Evolutionary conservation across 345 rosid species (phyloP).

Genomic region (Ceriops decandra): DNA sequence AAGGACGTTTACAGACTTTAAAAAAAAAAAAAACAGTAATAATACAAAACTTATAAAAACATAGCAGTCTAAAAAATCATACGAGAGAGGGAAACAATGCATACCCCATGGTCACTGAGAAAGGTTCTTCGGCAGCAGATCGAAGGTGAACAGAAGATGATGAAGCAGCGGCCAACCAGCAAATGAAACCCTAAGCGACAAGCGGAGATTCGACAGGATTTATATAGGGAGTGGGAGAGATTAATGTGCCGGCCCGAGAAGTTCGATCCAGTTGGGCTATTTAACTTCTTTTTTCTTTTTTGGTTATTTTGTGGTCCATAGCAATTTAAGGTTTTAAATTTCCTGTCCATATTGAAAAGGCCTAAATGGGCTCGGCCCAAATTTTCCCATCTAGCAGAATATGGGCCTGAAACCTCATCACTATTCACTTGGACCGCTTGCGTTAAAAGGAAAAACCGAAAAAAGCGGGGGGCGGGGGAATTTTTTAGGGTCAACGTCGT

Average conservation of each 20-base stretch:
- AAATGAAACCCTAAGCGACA: neutral
- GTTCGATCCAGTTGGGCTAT: neutral
- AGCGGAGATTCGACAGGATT: neutral
- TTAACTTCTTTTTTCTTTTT: too few species aligned
- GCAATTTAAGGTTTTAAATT: neutral
- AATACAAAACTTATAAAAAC: too few species aligned
- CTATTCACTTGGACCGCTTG: too few species aligned
- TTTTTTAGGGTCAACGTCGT: too few species aligned
- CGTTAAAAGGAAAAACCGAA: too few species aligned
- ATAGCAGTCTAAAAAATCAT: neutral
- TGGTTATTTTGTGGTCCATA: too few species aligned
- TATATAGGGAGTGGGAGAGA: neutral
- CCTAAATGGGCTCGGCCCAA: too few species aligned
- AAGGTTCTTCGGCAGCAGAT: slow-evolving; percentile 1
- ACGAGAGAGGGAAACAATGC: neutral
- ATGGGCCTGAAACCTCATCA: too few species aligned
- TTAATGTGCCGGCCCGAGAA: neutral
- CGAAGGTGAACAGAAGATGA: neutral
- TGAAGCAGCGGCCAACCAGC: neutral
- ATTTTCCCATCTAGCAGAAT: too few species aligned
- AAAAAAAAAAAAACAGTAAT: too few species aligned
- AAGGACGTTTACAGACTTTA: neutral
- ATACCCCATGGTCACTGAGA: slow-evolving; percentile 17
- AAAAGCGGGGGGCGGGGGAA: too few species aligned
- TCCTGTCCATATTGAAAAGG: too few species aligned